Percentiles rank a stretch among this genome's conserved stretches.
These are phyloP conservation scores for Phytophthora capsici DNA, from an alignment of 352 stramenopile species.

Conservation along the genomic window DNA sequence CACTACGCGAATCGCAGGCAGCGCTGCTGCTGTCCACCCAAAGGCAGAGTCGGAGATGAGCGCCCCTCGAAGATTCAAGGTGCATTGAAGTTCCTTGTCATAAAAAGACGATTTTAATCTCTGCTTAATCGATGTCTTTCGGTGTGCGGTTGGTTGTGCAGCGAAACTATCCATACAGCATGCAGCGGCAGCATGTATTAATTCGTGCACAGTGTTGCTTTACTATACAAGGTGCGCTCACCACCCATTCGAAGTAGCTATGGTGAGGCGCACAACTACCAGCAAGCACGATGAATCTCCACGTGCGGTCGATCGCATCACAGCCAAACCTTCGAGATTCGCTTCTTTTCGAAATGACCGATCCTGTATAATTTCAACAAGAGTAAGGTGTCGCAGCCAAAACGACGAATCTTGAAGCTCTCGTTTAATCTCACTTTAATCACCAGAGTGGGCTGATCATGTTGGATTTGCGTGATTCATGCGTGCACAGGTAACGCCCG, in stretches of 20 bases:
- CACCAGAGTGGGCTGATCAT: not conserved
- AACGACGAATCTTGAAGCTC: not conserved
- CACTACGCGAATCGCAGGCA: not conserved
- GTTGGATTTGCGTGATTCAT: not conserved
- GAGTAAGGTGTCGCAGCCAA: not conserved
- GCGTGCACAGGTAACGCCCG: not conserved
- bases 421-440: not conserved
- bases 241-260: not conserved
- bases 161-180: too few species aligned
- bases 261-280: too few species aligned
- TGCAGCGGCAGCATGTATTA: too few species aligned
- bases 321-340: not conserved
- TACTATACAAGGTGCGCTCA: not conserved
- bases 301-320: not conserved
- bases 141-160: not conserved
- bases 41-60: not conserved
- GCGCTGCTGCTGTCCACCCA: not conserved
- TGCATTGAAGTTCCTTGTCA: not conserved
- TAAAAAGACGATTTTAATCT: constrained; percentile 1
- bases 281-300: not conserved
- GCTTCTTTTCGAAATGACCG: too few species aligned
- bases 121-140: not conserved
- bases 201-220: not conserved
- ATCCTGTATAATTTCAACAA: not conserved
- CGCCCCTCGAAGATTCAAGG: not conserved